Base-by-base conservation (phyloP, 768 basidiomycete genomes). In the Astraeus odoratus region DNA sequence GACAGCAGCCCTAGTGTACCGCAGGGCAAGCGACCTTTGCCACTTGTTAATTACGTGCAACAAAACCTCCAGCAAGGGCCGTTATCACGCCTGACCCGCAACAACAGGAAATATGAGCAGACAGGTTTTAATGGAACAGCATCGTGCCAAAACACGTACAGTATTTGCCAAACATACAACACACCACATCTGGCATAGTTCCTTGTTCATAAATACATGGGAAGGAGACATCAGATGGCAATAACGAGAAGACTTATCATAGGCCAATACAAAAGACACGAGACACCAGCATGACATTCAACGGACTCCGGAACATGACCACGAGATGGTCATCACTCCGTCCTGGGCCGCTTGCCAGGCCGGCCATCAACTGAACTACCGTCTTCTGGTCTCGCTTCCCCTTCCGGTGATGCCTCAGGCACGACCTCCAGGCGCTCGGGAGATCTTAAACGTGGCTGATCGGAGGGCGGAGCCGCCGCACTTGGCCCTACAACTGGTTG, bases 401-500 rank as follows among this genome's bases (percentile, higher is more conserved):
- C 56, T 16, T 49, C 51, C 13, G 45, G 49, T 10, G 52, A 48
- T 35, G 40, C 37, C 38, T 39, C 20, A 5, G 51, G 15, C 7
- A 47, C 42, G 34, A 49, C 54, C 9, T 56, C 59, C n/a, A 51
- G 56, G n/a, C 51, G 54, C 35, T 65, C 63, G 38, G 19, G 49
- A 27, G 58, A 67, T 16, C 51, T 60, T n/a, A 63, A 58, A 29
- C 58, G 58, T 3, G 58, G 42, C 35, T 29, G 57, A n/a, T 40
- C 45, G 18, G 50, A 46, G 1, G 51, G 34, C 8, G 43, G 36
- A 26, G 24, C 15, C 12, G 46, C 9, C 20, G 19, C 34, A 19
- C 40, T 27, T 15, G 43, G 22, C 12, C 24, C 4, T 31, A 44
- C 9, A 24, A n/a, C 48, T 23, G 53, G 47, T 15, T 47, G 54